Percentiles rank a stretch among this genome's conserved stretches.
phyloP scores from a whole-genome alignment of 208 protist species.

The Willaertia magna region DNA sequence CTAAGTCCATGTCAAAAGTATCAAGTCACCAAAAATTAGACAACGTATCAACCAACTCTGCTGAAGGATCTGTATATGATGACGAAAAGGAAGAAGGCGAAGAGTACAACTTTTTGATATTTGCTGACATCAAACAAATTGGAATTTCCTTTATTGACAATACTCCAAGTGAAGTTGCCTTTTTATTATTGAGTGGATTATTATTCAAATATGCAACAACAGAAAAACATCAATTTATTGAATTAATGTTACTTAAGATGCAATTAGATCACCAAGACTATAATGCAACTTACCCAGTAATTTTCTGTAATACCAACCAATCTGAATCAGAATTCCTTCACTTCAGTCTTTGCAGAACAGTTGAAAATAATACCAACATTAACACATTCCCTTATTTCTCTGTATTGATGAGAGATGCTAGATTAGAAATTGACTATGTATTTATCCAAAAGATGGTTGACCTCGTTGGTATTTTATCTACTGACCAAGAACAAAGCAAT shows the following conservation, averaged over 20 bases:
- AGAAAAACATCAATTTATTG: neutral
- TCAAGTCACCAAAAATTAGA: neutral
- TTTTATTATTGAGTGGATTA: neutral
- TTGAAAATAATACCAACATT: neutral
- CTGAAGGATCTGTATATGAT: neutral
- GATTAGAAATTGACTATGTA: neutral
- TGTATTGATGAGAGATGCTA: neutral
- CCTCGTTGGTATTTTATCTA: neutral
- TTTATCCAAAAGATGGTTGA: neutral
- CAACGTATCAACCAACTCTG: neutral
- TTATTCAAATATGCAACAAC: neutral
- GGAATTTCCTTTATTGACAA: slow-evolving; percentile 7
- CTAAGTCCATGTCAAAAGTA: neutral
- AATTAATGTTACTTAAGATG: neutral
- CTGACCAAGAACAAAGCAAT: neutral
- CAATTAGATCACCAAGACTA: neutral
- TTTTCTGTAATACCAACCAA: neutral
- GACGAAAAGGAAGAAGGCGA: neutral
- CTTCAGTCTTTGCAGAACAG: neutral
- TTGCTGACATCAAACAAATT: neutral
- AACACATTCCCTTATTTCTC: neutral
- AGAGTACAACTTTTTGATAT: neutral
- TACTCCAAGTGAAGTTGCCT: neutral
- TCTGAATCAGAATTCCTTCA: neutral
- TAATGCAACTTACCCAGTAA: neutral